These are phyloP conservation scores for Mediolabrus comicus DNA, from an alignment of 108 stramenopile genomes.

Conservation along the genomic window DNA sequence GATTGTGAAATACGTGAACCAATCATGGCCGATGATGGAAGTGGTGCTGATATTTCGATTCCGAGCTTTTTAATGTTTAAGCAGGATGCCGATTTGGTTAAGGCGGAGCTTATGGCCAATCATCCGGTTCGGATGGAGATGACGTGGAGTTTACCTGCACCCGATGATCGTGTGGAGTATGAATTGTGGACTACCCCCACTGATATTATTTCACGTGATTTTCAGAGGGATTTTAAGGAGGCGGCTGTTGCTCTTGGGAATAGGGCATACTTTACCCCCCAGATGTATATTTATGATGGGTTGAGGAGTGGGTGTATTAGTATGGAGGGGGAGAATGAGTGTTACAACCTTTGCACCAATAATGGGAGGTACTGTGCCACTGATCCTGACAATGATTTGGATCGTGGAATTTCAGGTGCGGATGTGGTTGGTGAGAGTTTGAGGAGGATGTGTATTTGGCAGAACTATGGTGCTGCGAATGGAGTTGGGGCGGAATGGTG, in stretches of 20 bases:
- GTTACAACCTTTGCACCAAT: slow-evolving; percentile 90
- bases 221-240: slow-evolving; percentile 77
- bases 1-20: slow-evolving; percentile 80
- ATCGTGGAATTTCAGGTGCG: slow-evolving; percentile 71
- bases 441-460: slow-evolving; percentile 85
- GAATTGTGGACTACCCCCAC: slow-evolving; percentile 87
- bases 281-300: slow-evolving; percentile 90
- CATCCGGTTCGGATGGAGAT: slow-evolving; percentile 75
- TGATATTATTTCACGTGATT: slow-evolving; percentile 56
- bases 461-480: slow-evolving; percentile 57
- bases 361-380: slow-evolving; percentile 90
- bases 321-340: slow-evolving; percentile 48
- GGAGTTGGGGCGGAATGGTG: slow-evolving; percentile 83
- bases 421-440: slow-evolving; percentile 88
- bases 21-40: slow-evolving; percentile 98
- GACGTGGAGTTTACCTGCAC: slow-evolving; percentile 82
- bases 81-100: slow-evolving; percentile 68
- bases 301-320: slow-evolving; percentile 56
- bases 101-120: slow-evolving; percentile 53
- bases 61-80: slow-evolving; percentile 87
- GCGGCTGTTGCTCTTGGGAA: slow-evolving; percentile 66
- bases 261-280: slow-evolving; percentile 86
- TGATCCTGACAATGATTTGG: slow-evolving; percentile 81
- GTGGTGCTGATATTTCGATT: slow-evolving; percentile 89
- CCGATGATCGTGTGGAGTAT: slow-evolving; percentile 87